phyloP scores from a whole-genome alignment of 176 grass and related monocot genomes.

The Aegilops sharonensis region DNA sequence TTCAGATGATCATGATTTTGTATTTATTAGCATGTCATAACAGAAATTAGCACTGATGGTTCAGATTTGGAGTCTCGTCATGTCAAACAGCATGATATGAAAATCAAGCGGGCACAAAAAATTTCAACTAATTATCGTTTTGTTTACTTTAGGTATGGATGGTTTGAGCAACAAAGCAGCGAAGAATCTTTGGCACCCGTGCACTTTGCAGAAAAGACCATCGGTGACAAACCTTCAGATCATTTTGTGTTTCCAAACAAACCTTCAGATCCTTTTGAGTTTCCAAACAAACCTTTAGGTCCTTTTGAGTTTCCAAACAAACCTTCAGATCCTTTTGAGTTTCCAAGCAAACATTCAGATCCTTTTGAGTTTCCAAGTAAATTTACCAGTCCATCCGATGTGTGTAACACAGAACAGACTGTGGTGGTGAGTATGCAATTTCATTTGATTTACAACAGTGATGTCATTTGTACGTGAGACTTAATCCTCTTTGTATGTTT shows the following conservation, averaged over 20 bases:
- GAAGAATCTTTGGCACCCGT: slow-evolving; percentile 17
- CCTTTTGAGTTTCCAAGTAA: not conserved
- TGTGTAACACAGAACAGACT: slow-evolving; percentile 21
- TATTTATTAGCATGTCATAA: not conserved
- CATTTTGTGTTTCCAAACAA: slow-evolving; percentile 35
- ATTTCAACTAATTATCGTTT: not conserved
- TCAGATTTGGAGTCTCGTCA: not conserved
- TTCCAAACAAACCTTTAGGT: slow-evolving; percentile 21
- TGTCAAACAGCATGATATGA: not conserved
- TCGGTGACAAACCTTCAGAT: slow-evolving; percentile 20
- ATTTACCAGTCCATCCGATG: slow-evolving; percentile 28
- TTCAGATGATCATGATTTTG: not conserved
- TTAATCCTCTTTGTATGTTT: slow-evolving; percentile 32
- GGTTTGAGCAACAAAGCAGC: slow-evolving; percentile 46
- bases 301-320: not conserved
- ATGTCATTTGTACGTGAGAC: not conserved
- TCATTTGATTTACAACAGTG: not conserved
- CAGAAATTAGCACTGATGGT: not conserved
- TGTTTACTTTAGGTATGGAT: slow-evolving; percentile 73
- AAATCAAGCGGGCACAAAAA: not conserved
- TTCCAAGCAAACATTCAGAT: too few species aligned
- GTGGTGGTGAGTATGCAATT: slow-evolving; percentile 42
- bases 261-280: slow-evolving; percentile 12
- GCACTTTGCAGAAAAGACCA: slow-evolving; percentile 33
- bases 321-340: too few species aligned